Conservation (phyloP, 1,139 yeast species). For the Blastobotrys apis region DNA sequence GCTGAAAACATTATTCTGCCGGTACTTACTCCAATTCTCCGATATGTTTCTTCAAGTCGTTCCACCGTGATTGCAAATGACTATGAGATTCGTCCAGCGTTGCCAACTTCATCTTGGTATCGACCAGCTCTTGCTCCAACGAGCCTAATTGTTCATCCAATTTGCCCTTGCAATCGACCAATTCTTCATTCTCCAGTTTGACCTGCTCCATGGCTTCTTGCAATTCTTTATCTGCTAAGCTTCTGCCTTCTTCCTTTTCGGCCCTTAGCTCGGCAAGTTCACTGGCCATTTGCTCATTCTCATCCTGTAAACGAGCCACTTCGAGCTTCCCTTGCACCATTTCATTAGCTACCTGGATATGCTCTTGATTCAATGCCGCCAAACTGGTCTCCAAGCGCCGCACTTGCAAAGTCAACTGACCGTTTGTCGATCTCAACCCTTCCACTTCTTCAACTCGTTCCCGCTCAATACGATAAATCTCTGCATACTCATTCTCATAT, state of each 20-base stretch:
- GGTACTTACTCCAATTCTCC: too few relatives aligned
- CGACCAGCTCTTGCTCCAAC: constrained; percentile 34
- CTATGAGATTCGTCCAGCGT: constrained; percentile 27
- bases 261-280: constrained; percentile 52
- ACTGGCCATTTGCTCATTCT: constrained; percentile 52
- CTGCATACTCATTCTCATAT: constrained; percentile 70
- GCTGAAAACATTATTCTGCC: too few relatives aligned
- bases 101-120: constrained; percentile 27
- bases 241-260: constrained; percentile 20
- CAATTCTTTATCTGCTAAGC: constrained; percentile 20
- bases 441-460: constrained; percentile 70
- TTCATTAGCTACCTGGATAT: constrained; percentile 71
- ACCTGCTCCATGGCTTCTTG: constrained; percentile 45
- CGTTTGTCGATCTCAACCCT: constrained; percentile 58
- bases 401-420: constrained; percentile 68
- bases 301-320: constrained; percentile 61
- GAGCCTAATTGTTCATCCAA: constrained; percentile 33
- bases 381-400: constrained; percentile 69
- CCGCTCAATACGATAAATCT: constrained; percentile 63
- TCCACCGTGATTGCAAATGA: constrained; percentile 29
- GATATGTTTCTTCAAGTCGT: constrained; percentile 30
- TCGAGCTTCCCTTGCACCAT: constrained; percentile 59
- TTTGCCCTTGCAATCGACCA: constrained; percentile 35
- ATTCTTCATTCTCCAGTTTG: constrained; percentile 45
- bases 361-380: constrained; percentile 70